Evolutionary conservation across 257 asterid genomes (phyloP), one percentile per base, ranked within the genome.

Genomic region (Capsicum baccatum): DNA sequence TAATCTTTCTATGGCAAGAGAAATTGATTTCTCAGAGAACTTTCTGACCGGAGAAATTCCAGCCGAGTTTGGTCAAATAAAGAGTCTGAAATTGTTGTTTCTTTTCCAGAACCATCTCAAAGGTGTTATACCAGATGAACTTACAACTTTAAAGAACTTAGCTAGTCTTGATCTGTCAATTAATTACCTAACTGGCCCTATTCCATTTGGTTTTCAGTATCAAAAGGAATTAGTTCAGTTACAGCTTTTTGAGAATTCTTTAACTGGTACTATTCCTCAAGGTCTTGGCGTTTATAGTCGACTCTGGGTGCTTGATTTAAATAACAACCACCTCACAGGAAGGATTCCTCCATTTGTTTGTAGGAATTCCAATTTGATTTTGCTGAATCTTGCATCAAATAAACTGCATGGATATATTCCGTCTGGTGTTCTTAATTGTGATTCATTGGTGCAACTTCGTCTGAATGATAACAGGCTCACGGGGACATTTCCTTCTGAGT

Each of bases 21-120:
- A 96, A 35, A 93, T 96, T 47, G 99, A 94, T 87, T 93, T 96
- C 88, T 96, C 99, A 0, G 99, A 96, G 87, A 96, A 96, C 87
- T 64, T 68, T 85, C 86, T 96, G 86, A 87, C 85, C 0, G 98
- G 99, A 57, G 97, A 91, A 69, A 93, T 96, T 52, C 99, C 99
- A 9, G 71, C 81, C 0, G 98, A 94, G 83, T 80, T 96, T 83
- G 83, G 92, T 64, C 87, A 56, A 14, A 84, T 96, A 84, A 91
- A 86, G 86, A 87, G 89, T 42, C 85, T 96, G 57, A 52, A 81
- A 35, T 81, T 96, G 39, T 91, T 96, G 50, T 87, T 91, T 88
- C 88, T 96, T 89, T 96, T 96, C 82, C 90, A 91, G 84, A 96
- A 96, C 57, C 88, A 88, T 84, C 96, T 96, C 11, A 89, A 92